phyloP scores from a whole-genome alignment of 1,284 basidiomycete genomes.

The Trichosporon asahii region DNA sequence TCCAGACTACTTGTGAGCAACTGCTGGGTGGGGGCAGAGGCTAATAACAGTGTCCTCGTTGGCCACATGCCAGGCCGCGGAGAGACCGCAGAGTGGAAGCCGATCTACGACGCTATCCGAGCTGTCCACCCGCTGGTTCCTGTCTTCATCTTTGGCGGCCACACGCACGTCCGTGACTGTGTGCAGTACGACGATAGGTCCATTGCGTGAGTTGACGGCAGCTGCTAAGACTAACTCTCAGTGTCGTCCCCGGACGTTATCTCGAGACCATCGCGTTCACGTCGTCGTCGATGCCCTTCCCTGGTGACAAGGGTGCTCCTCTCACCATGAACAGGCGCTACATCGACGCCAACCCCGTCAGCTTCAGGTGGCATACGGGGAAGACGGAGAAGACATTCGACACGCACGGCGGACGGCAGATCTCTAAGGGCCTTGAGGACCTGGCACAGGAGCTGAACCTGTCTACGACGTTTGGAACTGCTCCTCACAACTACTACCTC shows the following conservation, averaged over 20 bases:
- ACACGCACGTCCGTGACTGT: constrained; percentile 76
- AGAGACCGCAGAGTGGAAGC: constrained; percentile 58
- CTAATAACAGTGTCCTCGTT: constrained; percentile 29
- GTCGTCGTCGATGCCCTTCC: constrained; percentile 35
- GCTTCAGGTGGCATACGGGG: constrained; percentile 47
- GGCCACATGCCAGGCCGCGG: constrained; percentile 50
- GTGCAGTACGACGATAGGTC: constrained; percentile 53
- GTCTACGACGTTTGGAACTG: constrained; percentile 59
- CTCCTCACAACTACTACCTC: constrained; percentile 69
- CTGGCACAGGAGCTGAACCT: constrained; percentile 41
- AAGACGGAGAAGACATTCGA: constrained; percentile 38
- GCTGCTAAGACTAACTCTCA: constrained; percentile 58
- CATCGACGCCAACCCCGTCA: constrained; percentile 54
- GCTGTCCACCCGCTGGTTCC: constrained; percentile 68
- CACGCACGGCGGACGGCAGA: constrained; percentile 41
- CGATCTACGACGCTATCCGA: constrained; percentile 70
- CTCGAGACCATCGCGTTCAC: constrained; percentile 76
- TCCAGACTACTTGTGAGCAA: constrained; percentile 66
- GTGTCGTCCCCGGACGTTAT: constrained; percentile 74
- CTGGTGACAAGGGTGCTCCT: constrained; percentile 25
- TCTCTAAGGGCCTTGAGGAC: constrained; percentile 32
- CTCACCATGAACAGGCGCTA: constrained; percentile 52
- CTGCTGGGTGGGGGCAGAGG: not conserved
- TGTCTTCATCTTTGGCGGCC: constrained; percentile 74
- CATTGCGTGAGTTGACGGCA: constrained; percentile 38